Conservation (phyloP, 805 yeast genomes). For the Torulaspora gathmanii region DNA sequence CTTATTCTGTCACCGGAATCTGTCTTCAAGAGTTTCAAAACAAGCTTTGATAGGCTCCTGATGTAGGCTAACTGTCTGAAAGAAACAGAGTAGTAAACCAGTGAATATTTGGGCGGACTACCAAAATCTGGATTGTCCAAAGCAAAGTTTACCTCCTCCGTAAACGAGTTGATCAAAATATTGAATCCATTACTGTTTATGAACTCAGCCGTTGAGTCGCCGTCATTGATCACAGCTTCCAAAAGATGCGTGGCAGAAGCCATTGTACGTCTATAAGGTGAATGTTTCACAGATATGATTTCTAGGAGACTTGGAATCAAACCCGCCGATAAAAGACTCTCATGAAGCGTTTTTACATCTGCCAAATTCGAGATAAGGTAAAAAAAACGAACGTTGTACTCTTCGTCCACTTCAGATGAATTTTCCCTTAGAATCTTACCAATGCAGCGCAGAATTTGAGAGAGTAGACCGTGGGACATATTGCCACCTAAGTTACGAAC, state of each 20-base stretch:
- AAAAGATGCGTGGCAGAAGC: slow-evolving; percentile 61
- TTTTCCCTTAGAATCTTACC: slow-evolving; percentile 46
- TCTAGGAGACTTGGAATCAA: slow-evolving; percentile 60
- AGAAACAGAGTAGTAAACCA: slow-evolving; percentile 49
- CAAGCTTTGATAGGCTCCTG: slow-evolving; percentile 58
- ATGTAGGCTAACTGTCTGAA: slow-evolving; percentile 57
- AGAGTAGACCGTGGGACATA: slow-evolving; percentile 77
- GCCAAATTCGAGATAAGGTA: slow-evolving; percentile 58
- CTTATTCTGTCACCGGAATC: slow-evolving; percentile 81
- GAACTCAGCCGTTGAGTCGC: slow-evolving; percentile 57
- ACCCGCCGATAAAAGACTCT: slow-evolving; percentile 69
- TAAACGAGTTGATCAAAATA: slow-evolving; percentile 53
- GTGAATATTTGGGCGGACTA: slow-evolving; percentile 51
- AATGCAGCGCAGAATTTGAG: slow-evolving; percentile 65
- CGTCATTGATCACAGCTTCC: slow-evolving; percentile 41
- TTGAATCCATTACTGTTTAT: slow-evolving; percentile 63
- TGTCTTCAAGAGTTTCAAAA: slow-evolving; percentile 57
- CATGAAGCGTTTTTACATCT: slow-evolving; percentile 50
- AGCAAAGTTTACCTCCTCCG: slow-evolving; percentile 61
- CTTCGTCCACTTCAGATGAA: slow-evolving; percentile 41
- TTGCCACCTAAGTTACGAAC: slow-evolving; percentile 77
- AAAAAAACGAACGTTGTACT: slow-evolving; percentile 47
- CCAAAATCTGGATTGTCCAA: slow-evolving; percentile 52
- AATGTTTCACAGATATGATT: slow-evolving; percentile 50
- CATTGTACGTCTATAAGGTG: slow-evolving; percentile 50